Conservation (phyloP, 1,139 yeast species). For the Hemisphaericaspora lyxosophila region DNA sequence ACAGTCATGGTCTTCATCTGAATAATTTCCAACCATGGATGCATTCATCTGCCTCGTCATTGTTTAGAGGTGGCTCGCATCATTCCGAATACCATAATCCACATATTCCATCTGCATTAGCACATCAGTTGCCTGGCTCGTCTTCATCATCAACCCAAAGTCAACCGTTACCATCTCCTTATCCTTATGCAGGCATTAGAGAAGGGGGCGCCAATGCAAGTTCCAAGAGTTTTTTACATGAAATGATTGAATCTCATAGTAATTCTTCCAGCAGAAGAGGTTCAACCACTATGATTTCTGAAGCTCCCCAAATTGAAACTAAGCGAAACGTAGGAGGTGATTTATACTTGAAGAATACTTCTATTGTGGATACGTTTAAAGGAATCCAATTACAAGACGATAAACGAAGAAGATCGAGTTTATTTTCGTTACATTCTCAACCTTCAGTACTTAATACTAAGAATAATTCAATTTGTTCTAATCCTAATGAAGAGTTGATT, state of each 20-base stretch:
- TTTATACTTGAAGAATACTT: constrained; percentile 47
- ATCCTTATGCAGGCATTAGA: constrained; percentile 34
- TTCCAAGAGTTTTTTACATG: constrained; percentile 30
- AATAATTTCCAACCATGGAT: background rate
- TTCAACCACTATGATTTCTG: constrained; percentile 33
- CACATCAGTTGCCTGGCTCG: constrained; percentile 14
- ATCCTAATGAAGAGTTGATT: background rate
- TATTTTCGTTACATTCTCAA: constrained; percentile 18
- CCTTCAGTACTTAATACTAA: constrained; percentile 2
- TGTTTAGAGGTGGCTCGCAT: constrained; percentile 2
- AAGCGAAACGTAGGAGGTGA: constrained; percentile 58
- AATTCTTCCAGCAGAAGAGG: constrained; percentile 28
- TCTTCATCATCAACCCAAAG: constrained; percentile 15
- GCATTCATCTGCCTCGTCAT: background rate
- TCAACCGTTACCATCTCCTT: constrained; percentile 18
- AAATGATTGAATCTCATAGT: constrained; percentile 34
- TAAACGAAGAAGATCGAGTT: constrained; percentile 42
- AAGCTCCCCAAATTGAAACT: constrained; percentile 50
- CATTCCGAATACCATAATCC: constrained; percentile 10
- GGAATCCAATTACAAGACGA: constrained; percentile 50
- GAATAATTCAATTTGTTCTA: constrained; percentile 3
- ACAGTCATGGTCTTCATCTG: constrained; percentile 3
- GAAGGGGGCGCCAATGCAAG: constrained; percentile 24
- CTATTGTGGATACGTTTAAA: constrained; percentile 51
- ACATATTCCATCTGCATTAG: constrained; percentile 20